A percentile compares a stretch with the other conserved stretches of the same genome.
phyloP scores from a whole-genome alignment of 106 monocot genomes.

The Chionographis japonica region DNA sequence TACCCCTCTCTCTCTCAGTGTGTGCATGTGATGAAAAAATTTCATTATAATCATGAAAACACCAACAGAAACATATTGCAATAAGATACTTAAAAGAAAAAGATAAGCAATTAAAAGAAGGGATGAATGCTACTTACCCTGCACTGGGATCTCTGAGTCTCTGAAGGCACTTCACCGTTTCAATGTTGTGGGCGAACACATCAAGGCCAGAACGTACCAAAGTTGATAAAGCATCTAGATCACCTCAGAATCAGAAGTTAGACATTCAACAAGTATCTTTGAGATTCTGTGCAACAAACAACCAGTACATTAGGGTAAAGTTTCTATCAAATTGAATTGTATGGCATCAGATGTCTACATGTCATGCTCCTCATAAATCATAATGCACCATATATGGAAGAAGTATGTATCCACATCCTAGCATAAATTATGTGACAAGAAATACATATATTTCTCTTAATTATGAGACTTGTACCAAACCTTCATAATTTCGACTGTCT shows the following conservation, averaged over 20 bases:
- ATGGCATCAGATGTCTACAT: not conserved
- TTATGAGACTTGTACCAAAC: too few relatives aligned
- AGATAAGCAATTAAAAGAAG: too few relatives aligned
- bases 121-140: conserved; percentile 38
- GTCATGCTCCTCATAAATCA: too few relatives aligned
- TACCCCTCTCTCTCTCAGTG: too few relatives aligned
- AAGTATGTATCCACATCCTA: not conserved
- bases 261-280: conserved; percentile 84
- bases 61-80: too few relatives aligned
- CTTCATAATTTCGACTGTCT: conserved; percentile 81
- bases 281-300: conserved; percentile 40
- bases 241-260: conserved; percentile 96
- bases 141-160: conserved; percentile 91
- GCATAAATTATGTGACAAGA: not conserved
- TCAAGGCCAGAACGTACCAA: conserved; percentile 70
- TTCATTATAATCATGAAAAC: too few relatives aligned
- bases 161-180: conserved; percentile 84
- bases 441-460: too few relatives aligned
- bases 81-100: too few relatives aligned
- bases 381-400: not conserved
- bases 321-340: not conserved
- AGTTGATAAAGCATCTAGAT: conserved; percentile 61
- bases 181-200: conserved; percentile 98
- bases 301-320: not conserved
- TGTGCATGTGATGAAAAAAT: too few relatives aligned